Base-by-base conservation (phyloP, 2,329 filamentous ascomycete species). In the Myrmaecium sp. region DNA sequence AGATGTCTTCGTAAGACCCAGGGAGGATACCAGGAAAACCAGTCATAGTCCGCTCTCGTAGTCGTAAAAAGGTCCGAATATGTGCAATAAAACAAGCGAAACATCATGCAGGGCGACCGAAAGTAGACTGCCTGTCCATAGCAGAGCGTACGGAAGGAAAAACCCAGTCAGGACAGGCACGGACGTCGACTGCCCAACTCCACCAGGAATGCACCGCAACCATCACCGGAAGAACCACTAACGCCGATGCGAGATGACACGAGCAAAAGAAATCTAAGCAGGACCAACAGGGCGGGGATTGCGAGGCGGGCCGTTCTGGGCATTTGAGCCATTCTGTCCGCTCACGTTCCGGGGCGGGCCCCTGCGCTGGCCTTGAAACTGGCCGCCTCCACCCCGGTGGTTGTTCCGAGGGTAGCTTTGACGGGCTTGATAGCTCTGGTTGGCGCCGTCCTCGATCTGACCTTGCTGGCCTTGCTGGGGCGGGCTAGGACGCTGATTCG, bases 291-390 rank as follows among this genome's bases (percentile, higher is more conserved):
- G 37, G 14, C 14, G 11, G 29, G 43, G n/a, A n/a, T n/a, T 45
- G 25, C 44, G 48, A 29, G 45, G 43, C 27, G 42, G 35, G 26
- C 46, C 45, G 15, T 48, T 44, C 31, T 46, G 46, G 35, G 44
- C 38, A 27, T 45, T 41, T 14, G 45, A 43, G 17, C 49, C 47
- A 27, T 51, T 52, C 32, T 45, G 46, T 13, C 43, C 45, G 26
- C 36, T 37, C 19, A 43, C 41, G 30, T 47, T 44, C 22, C 33
- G 42, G 14, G 33, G 38, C 8, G 26, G 27, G 17, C 38, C 39
- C 27, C 43, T 37, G 16, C 41, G 40, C 28, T 46, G 46, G 26
- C 17, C 28, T 8, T 23, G 26, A 22, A 38, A 46, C 23, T 47
- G 43, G 10, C 43, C 41, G 15, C 49, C 46, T 24, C 48, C 43